Evolutionary conservation across 164 flowering plant species (phyloP).

Genomic region (Stephania cephalantha): DNA sequence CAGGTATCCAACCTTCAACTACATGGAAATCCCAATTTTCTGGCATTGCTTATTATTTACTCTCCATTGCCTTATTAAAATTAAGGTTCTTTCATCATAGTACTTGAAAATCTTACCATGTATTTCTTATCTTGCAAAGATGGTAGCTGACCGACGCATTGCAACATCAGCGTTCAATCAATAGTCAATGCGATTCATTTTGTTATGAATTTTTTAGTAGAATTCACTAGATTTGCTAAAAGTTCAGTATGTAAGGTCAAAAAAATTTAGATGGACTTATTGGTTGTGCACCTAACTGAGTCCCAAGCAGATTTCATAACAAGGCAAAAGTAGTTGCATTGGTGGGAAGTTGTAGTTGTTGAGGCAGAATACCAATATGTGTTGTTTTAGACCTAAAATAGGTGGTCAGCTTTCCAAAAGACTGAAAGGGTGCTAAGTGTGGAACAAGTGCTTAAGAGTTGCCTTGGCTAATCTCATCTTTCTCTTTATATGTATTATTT

Average conservation of each 20-base stretch:
- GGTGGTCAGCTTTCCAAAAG: neutral
- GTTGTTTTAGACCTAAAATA: neutral
- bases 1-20: neutral
- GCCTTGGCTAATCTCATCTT: neutral
- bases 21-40: neutral
- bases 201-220: neutral
- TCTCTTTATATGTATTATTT: neutral
- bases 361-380: neutral
- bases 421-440: neutral
- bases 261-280: neutral
- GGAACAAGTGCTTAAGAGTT: neutral
- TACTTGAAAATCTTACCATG: neutral
- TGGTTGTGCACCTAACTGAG: neutral
- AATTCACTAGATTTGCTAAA: neutral
- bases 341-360: conserved; percentile 2
- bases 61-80: neutral
- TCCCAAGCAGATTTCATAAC: neutral
- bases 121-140: neutral
- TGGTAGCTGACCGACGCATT: neutral
- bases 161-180: neutral
- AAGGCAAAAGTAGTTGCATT: neutral
- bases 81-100: neutral
- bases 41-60: neutral
- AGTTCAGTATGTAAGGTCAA: neutral
- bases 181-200: neutral